These are phyloP conservation scores for Metroxylon sagu DNA, from an alignment of 176 grass and related monocot species.

Conservation along the genomic window DNA sequence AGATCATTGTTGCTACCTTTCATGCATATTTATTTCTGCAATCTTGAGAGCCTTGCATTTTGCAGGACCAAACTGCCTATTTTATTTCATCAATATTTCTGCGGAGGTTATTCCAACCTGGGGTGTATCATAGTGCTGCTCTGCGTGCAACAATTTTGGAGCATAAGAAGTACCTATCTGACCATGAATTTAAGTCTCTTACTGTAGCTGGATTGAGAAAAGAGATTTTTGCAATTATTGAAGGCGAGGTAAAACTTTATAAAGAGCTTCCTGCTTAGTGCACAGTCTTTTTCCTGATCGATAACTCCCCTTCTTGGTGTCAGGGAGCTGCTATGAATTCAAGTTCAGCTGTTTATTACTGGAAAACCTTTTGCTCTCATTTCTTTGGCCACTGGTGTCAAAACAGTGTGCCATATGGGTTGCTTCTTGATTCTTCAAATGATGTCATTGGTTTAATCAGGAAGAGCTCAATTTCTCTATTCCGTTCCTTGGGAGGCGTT, in stretches of 20 bases:
- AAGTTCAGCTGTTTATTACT: slow-evolving; percentile 56
- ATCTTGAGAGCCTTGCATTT: slow-evolving; percentile 5
- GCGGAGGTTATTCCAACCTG: slow-evolving; percentile 85
- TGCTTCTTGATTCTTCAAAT: slow-evolving; percentile 67
- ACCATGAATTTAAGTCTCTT: slow-evolving; percentile 73
- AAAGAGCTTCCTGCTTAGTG: not conserved
- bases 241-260: slow-evolving; percentile 53
- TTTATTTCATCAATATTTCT: slow-evolving; percentile 91
- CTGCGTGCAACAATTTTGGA: slow-evolving; percentile 75
- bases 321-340: slow-evolving; percentile 54
- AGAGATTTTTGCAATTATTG: slow-evolving; percentile 73
- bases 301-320: slow-evolving; percentile 27
- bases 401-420: slow-evolving; percentile 59
- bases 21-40: slow-evolving; percentile 3
- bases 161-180: slow-evolving; percentile 79
- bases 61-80: slow-evolving; percentile 56
- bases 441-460: slow-evolving; percentile 82
- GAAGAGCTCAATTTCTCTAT: slow-evolving; percentile 76
- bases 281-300: not conserved
- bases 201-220: slow-evolving; percentile 67
- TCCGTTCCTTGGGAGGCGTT: slow-evolving; percentile 63
- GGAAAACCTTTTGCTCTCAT: slow-evolving; percentile 70
- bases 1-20: not conserved
- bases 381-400: slow-evolving; percentile 74
- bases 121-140: slow-evolving; percentile 68